Percentiles rank a stretch among this genome's conserved stretches.
phyloP scores from a whole-genome alignment of 257 asterid genomes.

The Ilex aquifolium region DNA sequence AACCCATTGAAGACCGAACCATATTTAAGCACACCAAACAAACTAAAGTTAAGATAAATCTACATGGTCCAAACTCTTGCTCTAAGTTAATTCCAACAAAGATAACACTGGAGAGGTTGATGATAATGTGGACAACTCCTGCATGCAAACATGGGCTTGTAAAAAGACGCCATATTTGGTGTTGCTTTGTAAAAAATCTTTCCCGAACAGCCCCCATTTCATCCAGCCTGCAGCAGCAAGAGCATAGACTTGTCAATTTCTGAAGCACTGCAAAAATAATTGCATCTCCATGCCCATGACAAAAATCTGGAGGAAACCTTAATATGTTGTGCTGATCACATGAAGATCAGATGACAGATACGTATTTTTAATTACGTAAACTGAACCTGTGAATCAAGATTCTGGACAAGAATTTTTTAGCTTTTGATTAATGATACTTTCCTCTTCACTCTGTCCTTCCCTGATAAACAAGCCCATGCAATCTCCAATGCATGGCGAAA shows the following conservation, averaged over 20 bases:
- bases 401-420: no score
- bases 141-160: conserved; percentile 80
- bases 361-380: no score
- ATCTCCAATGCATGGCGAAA: no score
- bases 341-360: no score
- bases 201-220: conserved; percentile 68
- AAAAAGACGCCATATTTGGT: conserved; percentile 72
- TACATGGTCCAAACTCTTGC: conserved; percentile 92
- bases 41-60: conserved; percentile 7
- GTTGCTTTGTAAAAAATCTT: conserved; percentile 39
- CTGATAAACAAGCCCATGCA: no score
- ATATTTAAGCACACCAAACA: background rate
- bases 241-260: background rate
- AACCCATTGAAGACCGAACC: background rate
- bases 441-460: no score
- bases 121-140: conserved; percentile 69
- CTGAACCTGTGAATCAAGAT: no score
- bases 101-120: conserved; percentile 51
- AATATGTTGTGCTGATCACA: no score
- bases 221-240: conserved; percentile 46
- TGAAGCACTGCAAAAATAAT: no score
- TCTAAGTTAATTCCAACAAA: conserved; percentile 83
- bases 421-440: no score
- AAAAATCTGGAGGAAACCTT: no score
- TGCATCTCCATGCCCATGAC: no score